These are phyloP conservation scores for Leucocoprinus birnbaumii DNA, from an alignment of 768 basidiomycete species.

Conservation along the genomic window DNA sequence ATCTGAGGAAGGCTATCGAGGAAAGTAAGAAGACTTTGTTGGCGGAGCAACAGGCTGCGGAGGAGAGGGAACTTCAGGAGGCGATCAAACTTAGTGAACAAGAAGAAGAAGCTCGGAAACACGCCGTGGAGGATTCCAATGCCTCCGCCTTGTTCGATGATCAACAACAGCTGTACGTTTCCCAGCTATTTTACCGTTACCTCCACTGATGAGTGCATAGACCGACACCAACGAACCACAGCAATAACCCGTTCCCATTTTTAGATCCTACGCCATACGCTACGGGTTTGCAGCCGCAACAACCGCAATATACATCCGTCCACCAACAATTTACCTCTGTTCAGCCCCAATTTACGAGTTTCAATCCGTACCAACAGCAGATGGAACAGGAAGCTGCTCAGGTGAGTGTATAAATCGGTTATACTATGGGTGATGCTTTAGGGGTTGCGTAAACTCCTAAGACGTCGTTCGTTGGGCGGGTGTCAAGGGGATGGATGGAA, in stretches of 20 bases:
- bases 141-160: conserved; percentile 84
- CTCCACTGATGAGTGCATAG: too few species aligned
- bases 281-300: conserved; percentile 56
- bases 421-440: too few species aligned
- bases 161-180: conserved; percentile 65
- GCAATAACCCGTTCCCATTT: conserved; percentile 60
- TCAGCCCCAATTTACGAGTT: conserved; percentile 86
- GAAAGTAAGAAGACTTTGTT: conserved; percentile 77
- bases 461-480: too few species aligned
- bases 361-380: conserved; percentile 94
- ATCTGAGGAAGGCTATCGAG: conserved; percentile 83
- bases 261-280: conserved; percentile 60
- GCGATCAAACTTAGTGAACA: conserved; percentile 88
- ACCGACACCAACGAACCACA: conserved; percentile 26
- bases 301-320: conserved; percentile 73
- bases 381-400: conserved; percentile 87
- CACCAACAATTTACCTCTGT: conserved; percentile 78
- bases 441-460: too few species aligned
- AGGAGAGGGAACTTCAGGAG: conserved; percentile 80
- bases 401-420: conserved; percentile 22
- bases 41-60: conserved; percentile 67
- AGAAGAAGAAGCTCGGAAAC: conserved; percentile 78
- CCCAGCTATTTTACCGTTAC: not conserved
- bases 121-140: conserved; percentile 72
- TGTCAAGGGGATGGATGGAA: too few species aligned